A percentile compares a stretch with the other conserved stretches of the same genome.
Evolutionary conservation across 164 flowering plant species (phyloP).

Genomic region (Berberis thunbergii): DNA sequence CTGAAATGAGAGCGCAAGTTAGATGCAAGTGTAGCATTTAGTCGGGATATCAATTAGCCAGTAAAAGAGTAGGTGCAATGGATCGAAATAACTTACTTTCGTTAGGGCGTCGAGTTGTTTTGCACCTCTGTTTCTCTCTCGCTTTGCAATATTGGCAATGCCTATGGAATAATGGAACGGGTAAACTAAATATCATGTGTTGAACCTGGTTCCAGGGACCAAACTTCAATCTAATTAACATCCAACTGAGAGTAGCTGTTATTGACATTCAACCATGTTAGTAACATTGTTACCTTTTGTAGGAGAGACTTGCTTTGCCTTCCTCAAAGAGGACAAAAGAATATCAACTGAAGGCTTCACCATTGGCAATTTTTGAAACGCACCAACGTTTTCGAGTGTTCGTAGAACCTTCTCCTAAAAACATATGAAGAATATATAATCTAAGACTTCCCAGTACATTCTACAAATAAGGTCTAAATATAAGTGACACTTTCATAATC

Average conservation of each 20-base stretch:
- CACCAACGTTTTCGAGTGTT: constrained; percentile 57
- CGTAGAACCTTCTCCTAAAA: constrained; percentile 31
- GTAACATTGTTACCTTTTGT: constrained; percentile 52
- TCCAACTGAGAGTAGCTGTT: not conserved
- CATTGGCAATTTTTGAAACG: constrained; percentile 95
- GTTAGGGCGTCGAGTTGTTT: constrained; percentile 91
- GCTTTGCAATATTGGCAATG: constrained; percentile 83
- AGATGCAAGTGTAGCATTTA: not conserved
- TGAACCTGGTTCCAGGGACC: constrained; percentile 8
- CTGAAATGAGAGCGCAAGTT: constrained; percentile 26
- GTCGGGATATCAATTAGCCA: not conserved
- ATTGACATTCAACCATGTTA: not conserved
- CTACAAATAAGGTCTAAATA: too few relatives aligned
- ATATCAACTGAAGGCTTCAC: constrained; percentile 90
- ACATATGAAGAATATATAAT: not conserved
- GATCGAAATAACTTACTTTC: constrained; percentile 45
- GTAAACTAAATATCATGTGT: constrained; percentile 16
- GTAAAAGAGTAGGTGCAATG: not conserved
- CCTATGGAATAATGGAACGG: constrained; percentile 30
- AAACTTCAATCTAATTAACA: constrained; percentile 6
- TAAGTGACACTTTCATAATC: not conserved
- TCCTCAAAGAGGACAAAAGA: constrained; percentile 64
- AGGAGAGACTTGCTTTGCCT: constrained; percentile 67
- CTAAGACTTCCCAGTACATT: not conserved
- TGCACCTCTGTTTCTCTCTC: constrained; percentile 92